Evolutionary conservation across 2,329 filamentous ascomycete genomes (phyloP), one percentile per base, ranked within the genome.

Genomic region (Sporothrix brasiliensis): DNA sequence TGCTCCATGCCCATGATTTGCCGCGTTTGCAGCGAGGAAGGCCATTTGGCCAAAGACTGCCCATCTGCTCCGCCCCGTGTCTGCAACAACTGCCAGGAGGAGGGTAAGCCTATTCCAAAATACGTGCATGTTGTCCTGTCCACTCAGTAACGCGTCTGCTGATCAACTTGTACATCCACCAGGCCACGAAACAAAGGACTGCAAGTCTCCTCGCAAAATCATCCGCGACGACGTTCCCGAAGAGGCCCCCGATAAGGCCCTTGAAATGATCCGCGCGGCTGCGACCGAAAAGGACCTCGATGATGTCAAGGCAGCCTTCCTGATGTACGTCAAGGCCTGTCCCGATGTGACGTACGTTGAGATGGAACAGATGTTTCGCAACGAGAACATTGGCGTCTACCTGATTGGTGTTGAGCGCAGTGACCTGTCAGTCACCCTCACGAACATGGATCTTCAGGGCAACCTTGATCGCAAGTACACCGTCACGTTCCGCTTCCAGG

Each of bases 371-470:
- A 82, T 83, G 1, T 85, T 92, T 76, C 87, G 90, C 7, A 74
- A 78, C 1, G 80, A 86, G 54, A 77, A 81, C 0, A 82, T 91
- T 71, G 79, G 79, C 3, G 79, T 91, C 16, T 89, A 84, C 79
- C 79, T 92, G 68, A 89, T 92, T 73, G 87, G 87, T 6, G 78
- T 86, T 6, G 86, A 91, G 81, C 85, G 86, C 73, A 79, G 85
- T 47, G 69, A 74, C 56, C 78, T 91, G 41, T 77, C 83, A 0
- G 76, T 80, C 1, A 87, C 88, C 5, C 85, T 89, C 74, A 91
- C 88, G 72, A 89, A 91, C 79, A 90, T 92, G 87, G 89, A 92
- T 73, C 80, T 92, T 1, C 89, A 92, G 75, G 90, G 90, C 5
- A 87, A 90, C 72, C 80, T 90, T 24, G 85, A 85, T 70, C 88